Evolutionary conservation across 2,329 filamentous ascomycete species (phyloP).

Genomic region (Aspergillus ruber): DNA sequence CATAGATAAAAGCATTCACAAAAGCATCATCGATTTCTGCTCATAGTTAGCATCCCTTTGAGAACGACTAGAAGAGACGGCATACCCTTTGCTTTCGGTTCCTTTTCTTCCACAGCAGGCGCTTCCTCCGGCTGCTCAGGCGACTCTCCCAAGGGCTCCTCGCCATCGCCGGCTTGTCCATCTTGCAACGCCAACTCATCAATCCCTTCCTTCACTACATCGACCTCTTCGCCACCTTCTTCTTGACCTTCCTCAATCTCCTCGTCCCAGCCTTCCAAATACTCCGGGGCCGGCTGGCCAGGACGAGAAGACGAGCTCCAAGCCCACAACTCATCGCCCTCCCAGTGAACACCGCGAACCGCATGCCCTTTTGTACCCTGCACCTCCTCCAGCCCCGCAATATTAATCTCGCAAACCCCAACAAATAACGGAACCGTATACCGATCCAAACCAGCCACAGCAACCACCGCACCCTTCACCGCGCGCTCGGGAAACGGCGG

Average conservation of each 20-base stretch:
- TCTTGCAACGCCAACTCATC: slow-evolving; percentile 33
- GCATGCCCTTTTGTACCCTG: slow-evolving; percentile 59
- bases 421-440: slow-evolving; percentile 59
- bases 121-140: slow-evolving; percentile 25
- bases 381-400: slow-evolving; percentile 49
- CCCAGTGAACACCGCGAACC: slow-evolving; percentile 61
- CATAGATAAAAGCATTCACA: slow-evolving; percentile 57
- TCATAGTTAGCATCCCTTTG: slow-evolving; percentile 8
- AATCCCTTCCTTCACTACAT: slow-evolving; percentile 39
- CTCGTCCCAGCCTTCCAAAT: slow-evolving; percentile 47
- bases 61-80: background rate
- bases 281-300: slow-evolving; percentile 48
- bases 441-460: slow-evolving; percentile 53
- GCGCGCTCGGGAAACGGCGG: slow-evolving; percentile 57
- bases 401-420: slow-evolving; percentile 59
- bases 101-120: slow-evolving; percentile 38
- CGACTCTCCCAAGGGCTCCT: slow-evolving; percentile 10
- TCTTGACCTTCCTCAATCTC: slow-evolving; percentile 21
- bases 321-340: slow-evolving; percentile 62
- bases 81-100: slow-evolving; percentile 53
- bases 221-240: slow-evolving; percentile 31
- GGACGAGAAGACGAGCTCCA: slow-evolving; percentile 52
- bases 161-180: slow-evolving; percentile 5
- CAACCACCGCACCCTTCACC: slow-evolving; percentile 56
- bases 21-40: slow-evolving; percentile 64